These are phyloP conservation scores for Candida orba DNA, from an alignment of 805 yeast genomes.

Conservation along the genomic window DNA sequence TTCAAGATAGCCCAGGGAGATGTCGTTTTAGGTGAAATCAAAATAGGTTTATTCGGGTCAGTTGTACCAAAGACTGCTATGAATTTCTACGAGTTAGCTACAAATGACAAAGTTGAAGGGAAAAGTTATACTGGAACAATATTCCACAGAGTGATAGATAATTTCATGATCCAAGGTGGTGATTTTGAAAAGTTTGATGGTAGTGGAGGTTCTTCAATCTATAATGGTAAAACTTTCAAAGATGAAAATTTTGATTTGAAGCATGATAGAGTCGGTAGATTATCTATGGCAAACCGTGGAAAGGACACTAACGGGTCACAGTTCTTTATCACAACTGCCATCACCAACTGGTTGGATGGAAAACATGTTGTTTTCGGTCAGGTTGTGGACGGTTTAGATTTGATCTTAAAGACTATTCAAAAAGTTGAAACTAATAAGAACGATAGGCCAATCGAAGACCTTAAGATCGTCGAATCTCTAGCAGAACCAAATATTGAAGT, in stretches of 20 bases:
- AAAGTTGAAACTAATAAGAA: slow-evolving; percentile 36
- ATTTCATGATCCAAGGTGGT: slow-evolving; percentile 85
- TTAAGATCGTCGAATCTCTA: slow-evolving; percentile 31
- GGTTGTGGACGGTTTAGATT: slow-evolving; percentile 56
- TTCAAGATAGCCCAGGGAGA: slow-evolving; percentile 19
- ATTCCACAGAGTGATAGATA: slow-evolving; percentile 68
- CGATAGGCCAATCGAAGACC: slow-evolving; percentile 38
- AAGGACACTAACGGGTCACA: slow-evolving; percentile 63
- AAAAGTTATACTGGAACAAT: slow-evolving; percentile 48
- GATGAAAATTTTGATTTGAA: slow-evolving; percentile 73
- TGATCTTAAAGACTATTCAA: slow-evolving; percentile 53
- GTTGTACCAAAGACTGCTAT: slow-evolving; percentile 56
- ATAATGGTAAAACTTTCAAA: slow-evolving; percentile 60
- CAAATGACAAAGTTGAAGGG: slow-evolving; percentile 15
- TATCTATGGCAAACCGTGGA: slow-evolving; percentile 71
- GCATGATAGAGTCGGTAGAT: slow-evolving; percentile 62
- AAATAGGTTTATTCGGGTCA: slow-evolving; percentile 58
- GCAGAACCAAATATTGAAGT: slow-evolving; percentile 23
- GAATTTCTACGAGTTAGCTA: slow-evolving; percentile 48
- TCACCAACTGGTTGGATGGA: slow-evolving; percentile 44
- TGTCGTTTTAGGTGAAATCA: slow-evolving; percentile 27
- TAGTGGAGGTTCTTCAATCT: slow-evolving; percentile 73
- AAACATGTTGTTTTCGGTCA: slow-evolving; percentile 76
- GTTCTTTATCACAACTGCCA: slow-evolving; percentile 58
- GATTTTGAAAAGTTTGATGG: slow-evolving; percentile 64